Evolutionary conservation across 106 monocot species (phyloP), one percentile per base, ranked within the genome.

Genomic region (Iris macrosiphon): DNA sequence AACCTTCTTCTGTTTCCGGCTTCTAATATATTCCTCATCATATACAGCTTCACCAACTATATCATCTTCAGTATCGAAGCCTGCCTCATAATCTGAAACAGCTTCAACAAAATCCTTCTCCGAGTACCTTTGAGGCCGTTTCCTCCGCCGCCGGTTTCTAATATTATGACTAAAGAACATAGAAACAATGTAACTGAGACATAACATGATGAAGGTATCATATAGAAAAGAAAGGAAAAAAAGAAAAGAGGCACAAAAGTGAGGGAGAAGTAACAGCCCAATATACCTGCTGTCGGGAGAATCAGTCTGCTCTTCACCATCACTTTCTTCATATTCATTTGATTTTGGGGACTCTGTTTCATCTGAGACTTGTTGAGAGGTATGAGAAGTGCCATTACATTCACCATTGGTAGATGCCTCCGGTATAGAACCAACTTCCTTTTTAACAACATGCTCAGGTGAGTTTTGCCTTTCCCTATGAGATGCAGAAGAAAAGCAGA

Each of bases 1-100:
- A 0, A 70, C 55, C 48, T 79, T 79, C 45, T 57, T 75, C 32
- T 65, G 87, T 65, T 87, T 87, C 42, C 71, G 65, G 16, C 51
- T 79, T 92, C 61, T 77, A 6, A 89, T 69, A 55, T 96, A 96
- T 60, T 89, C 85, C 4, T 96, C 96, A 29, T 96, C 87, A 52
- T 92, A 92, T 14, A 92, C 77, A 35, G 79, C 92, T 73, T 92
- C 92, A 27, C 92, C 92, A 4, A 92, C 76, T 59, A 92, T 87
- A 63, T 92, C 92, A 49, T 89, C 88, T 40, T 92, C 92, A 62
- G 82, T 92, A 27, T 82, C 75, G 45, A 75, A 81, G 30, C 62
- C 70, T 2, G 62, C 62, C 18, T 82, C 79, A 43, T 75, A 67
- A 22, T 87, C 92, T 21, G 79, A 69, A 51, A 75, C 45, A 55